These are phyloP conservation scores for Lodderomyces theae DNA, from an alignment of 1,139 yeast species.

Conservation along the genomic window DNA sequence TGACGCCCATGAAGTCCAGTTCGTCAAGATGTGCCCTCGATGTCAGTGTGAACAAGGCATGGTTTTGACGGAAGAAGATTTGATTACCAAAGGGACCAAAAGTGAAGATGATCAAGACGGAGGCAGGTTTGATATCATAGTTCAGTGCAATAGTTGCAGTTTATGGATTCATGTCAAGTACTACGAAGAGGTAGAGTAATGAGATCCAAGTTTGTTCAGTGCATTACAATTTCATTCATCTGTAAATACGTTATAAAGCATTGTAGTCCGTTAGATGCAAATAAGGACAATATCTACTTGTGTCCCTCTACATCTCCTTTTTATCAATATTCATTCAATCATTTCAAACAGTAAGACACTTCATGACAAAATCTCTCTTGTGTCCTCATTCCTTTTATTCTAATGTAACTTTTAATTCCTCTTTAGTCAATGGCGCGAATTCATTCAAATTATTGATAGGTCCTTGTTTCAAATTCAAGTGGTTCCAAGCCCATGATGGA, in stretches of 20 bases:
- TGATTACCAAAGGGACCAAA: slow-evolving; percentile 19
- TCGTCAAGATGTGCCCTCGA: slow-evolving; percentile 62
- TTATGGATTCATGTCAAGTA: slow-evolving; percentile 77
- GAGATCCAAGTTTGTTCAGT: not conserved
- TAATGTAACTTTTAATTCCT: slow-evolving; percentile 36
- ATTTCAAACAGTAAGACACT: too few species aligned
- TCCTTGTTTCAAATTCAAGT: slow-evolving; percentile 26
- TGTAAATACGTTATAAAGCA: too few species aligned
- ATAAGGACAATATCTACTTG: too few species aligned
- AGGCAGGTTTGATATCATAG: slow-evolving; percentile 64
- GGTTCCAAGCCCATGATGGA: slow-evolving; percentile 38
- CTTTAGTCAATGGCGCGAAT: slow-evolving; percentile 35
- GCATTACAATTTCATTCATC: not conserved
- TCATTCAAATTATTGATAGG: slow-evolving; percentile 24
- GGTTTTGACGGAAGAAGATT: slow-evolving; percentile 55
- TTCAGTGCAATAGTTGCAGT: slow-evolving; percentile 81
- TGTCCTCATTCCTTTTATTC: slow-evolving; percentile 19
- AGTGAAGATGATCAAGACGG: slow-evolving; percentile 34
- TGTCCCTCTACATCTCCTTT: not conserved
- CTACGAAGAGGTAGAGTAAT: slow-evolving; percentile 30
- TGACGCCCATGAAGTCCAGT: not conserved
- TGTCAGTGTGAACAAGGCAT: slow-evolving; percentile 61
- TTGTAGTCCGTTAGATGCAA: too few species aligned
- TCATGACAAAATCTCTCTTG: not conserved
- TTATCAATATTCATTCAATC: not conserved